Evolutionary conservation across 2,329 filamentous ascomycete species (phyloP), one percentile per base, ranked within the genome.

Genomic region (Plectosphaerella plurivora): DNA sequence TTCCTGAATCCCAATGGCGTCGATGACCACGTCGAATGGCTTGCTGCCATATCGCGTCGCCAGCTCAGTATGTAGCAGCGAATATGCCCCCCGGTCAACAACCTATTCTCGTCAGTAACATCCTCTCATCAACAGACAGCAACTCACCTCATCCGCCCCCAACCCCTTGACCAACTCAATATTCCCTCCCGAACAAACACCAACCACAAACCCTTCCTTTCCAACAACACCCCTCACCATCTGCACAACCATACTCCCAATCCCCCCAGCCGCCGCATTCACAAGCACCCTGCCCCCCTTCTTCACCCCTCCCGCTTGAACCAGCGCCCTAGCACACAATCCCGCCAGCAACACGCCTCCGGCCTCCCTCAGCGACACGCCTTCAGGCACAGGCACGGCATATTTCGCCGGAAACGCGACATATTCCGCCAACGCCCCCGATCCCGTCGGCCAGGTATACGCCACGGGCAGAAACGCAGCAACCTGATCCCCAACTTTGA

Each of bases 241-340:
- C 63, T 81, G 77, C 46, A 78, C 63, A 2, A 70, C 64, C 48
- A 79, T 58, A 18, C 69, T 68, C 12, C 77, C 77, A 6, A 81
- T 73, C 12, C 75, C 77, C 1, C 77, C 77, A 57, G 76, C 78
- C 18, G 74, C 78, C 4, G 75, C 77, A 55, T 79, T 77, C 4
- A 80, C 64, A 46, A 81, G 57, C 36, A 79, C 73, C 3, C 68
- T 62, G 37, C 71, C 64, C 0, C 75, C 70, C 24, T 57, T 57
- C 57, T 68, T 64, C 53, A 68, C 63, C 2, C 63, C 68, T 3
- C 73, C 72, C 18, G 70, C 63, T 10, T 61, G 60, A 22, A 75
- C 59, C 41, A 70, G 65, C 50, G 70, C 54, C 16, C 73, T 73
- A 9, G 72, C 73, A 25, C 54, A 56, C 51, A 68, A 61, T 6